Evolutionary conservation across 2,329 filamentous ascomycete species (phyloP).

Genomic region (Allantophomopsis lycopodina): DNA sequence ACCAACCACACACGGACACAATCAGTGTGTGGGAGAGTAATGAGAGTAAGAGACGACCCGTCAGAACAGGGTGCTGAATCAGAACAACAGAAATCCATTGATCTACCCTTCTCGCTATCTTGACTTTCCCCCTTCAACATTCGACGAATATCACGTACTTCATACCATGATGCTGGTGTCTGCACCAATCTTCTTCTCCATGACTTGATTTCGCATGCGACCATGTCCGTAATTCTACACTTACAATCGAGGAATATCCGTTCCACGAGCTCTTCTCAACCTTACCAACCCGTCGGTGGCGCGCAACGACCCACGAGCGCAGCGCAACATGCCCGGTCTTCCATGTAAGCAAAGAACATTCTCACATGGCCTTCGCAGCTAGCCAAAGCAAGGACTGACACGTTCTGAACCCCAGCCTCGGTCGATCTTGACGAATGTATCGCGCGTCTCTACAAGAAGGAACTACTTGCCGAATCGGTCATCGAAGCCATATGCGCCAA

Average conservation of each 20-base stretch:
- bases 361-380: neutral
- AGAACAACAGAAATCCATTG: no score
- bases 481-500: slow-evolving; percentile 99
- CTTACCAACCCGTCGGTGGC: slow-evolving; percentile 10
- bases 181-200: slow-evolving; percentile 1
- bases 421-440: slow-evolving; percentile 99
- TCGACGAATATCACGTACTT: neutral
- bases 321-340: slow-evolving; percentile 37
- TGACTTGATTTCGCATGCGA: slow-evolving; percentile 10
- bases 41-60: no score
- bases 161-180: neutral
- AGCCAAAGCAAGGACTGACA: no score
- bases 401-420: slow-evolving; percentile 44
- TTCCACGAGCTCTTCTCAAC: slow-evolving; percentile 10
- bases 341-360: slow-evolving; percentile 29
- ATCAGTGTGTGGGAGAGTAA: no score
- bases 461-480: slow-evolving; percentile 91
- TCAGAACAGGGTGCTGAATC: no score
- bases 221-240: slow-evolving; percentile 18
- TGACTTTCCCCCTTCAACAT: no score
- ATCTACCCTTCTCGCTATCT: no score
- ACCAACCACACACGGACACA: no score
- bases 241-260: slow-evolving; percentile 12
- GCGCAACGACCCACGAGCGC: slow-evolving; percentile 7
- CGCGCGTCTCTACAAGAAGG: slow-evolving; percentile 89